These are phyloP conservation scores for Kluyveromyces sp. DNA, from an alignment of 1,139 yeast genomes.

Conservation along the genomic window DNA sequence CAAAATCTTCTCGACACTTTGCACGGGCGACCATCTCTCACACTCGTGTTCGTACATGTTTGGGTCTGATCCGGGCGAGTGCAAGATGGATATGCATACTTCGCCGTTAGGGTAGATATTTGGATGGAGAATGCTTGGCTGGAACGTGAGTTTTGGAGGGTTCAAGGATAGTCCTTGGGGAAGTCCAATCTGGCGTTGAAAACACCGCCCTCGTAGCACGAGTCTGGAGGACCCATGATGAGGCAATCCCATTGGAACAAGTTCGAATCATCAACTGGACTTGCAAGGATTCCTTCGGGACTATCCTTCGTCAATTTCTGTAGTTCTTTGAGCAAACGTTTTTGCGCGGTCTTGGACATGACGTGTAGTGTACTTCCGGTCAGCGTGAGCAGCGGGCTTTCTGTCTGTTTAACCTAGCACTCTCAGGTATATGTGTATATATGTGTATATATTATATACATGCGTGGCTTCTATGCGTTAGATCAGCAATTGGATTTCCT, in stretches of 20 bases:
- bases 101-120: constrained; percentile 91
- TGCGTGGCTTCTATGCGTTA: too few species aligned
- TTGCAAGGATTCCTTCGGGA: constrained; percentile 93
- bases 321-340: constrained; percentile 77
- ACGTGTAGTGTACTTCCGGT: neutral
- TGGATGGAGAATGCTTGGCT: constrained; percentile 84
- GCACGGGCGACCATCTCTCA: constrained; percentile 97
- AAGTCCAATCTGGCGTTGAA: constrained; percentile 78
- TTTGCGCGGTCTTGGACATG: constrained; percentile 60
- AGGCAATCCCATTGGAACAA: constrained; percentile 87
- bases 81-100: constrained; percentile 90
- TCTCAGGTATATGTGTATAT: neutral
- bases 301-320: constrained; percentile 80
- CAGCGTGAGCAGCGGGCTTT: neutral
- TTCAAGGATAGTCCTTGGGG: constrained; percentile 82
- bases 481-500: too few species aligned
- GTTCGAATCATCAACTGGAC: constrained; percentile 77
- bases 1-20: constrained; percentile 89
- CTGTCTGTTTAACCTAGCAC: neutral
- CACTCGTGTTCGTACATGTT: constrained; percentile 90
- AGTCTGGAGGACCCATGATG: constrained; percentile 86
- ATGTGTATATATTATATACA: too few species aligned
- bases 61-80: constrained; percentile 96
- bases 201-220: constrained; percentile 71
- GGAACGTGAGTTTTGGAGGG: constrained; percentile 81